Evolutionary conservation across 116 monocot species (phyloP).

Genomic region (Trichopus zeylanicus): DNA sequence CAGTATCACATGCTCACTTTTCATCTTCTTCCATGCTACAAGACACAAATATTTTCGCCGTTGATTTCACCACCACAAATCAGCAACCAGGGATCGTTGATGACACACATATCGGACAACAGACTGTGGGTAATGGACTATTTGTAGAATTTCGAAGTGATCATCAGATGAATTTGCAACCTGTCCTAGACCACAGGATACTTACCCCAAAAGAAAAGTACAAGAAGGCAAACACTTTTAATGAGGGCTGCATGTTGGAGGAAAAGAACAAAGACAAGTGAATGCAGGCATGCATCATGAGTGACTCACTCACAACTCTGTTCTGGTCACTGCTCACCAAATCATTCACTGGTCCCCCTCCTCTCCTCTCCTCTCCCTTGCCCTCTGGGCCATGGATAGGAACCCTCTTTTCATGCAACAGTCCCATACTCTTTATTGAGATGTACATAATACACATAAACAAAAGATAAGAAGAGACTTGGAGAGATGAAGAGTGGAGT

Average conservation of each 20-base stretch:
- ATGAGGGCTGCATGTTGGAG: not conserved
- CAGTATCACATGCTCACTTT: too few species aligned
- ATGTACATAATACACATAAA: not conserved
- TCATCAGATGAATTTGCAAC: too few species aligned
- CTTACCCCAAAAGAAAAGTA: not conserved
- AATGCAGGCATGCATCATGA: constrained; percentile 19
- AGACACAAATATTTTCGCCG: too few species aligned
- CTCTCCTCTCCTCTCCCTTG: not conserved
- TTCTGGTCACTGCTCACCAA: not conserved
- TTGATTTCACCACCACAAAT: too few species aligned
- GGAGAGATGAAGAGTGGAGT: not conserved
- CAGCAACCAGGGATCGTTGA: too few species aligned
- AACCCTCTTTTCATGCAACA: not conserved
- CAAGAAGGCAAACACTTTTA: not conserved
- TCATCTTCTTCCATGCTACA: too few species aligned
- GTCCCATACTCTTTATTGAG: not conserved
- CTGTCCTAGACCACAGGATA: too few species aligned
- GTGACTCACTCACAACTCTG: constrained; percentile 10
- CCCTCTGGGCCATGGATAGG: not conserved
- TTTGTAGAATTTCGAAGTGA: too few species aligned
- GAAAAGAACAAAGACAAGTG: constrained; percentile 8
- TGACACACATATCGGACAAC: too few species aligned
- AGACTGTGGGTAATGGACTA: too few species aligned
- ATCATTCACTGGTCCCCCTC: constrained; percentile 19
- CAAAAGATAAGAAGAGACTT: too few species aligned